A percentile compares a stretch with the other conserved stretches of the same genome.
phyloP scores from a whole-genome alignment of 2,329 filamentous ascomycete genomes.

The Epichloe sp. region DNA sequence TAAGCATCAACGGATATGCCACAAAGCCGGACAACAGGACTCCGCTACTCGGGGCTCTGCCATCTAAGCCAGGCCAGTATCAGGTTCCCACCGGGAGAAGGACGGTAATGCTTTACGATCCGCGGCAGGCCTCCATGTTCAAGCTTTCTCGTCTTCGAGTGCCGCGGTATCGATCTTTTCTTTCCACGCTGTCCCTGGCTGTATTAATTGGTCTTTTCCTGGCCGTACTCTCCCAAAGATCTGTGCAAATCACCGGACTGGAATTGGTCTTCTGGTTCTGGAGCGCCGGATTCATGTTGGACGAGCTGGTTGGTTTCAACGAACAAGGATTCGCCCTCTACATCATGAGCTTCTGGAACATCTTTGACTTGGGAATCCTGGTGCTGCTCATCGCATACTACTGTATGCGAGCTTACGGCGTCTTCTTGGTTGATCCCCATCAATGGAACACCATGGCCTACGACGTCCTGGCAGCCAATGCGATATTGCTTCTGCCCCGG shows the following conservation, averaged over 20 bases:
- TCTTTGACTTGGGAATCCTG: conserved; percentile 84
- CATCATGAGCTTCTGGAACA: conserved; percentile 96
- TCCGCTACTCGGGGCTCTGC: conserved; percentile 32
- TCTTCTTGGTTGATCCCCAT: conserved; percentile 65
- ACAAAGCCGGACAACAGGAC: conserved; percentile 32
- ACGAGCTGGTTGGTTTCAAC: conserved; percentile 90
- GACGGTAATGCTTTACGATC: conserved; percentile 80
- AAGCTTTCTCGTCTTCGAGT: conserved; percentile 85
- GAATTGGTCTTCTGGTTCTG: conserved; percentile 95
- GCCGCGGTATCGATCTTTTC: conserved; percentile 78
- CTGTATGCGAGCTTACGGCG: conserved; percentile 75
- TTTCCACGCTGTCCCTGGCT: conserved; percentile 78
- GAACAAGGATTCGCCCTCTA: conserved; percentile 94
- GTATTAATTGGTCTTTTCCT: conserved; percentile 77
- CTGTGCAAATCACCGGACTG: conserved; percentile 65
- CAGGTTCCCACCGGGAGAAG: conserved; percentile 41
- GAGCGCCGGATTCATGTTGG: conserved; percentile 93
- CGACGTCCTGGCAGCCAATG: conserved; percentile 85
- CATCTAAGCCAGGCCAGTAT: conserved; percentile 18
- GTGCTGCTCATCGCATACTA: conserved; percentile 81
- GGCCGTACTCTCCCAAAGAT: conserved; percentile 64
- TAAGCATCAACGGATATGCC: conserved; percentile 13
- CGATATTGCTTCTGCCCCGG: conserved; percentile 76
- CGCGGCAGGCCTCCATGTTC: conserved; percentile 76
- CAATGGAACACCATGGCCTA: conserved; percentile 75